Conservation (phyloP, 2,329 filamentous ascomycete species). For the Aotearoamyces nothofagi region DNA sequence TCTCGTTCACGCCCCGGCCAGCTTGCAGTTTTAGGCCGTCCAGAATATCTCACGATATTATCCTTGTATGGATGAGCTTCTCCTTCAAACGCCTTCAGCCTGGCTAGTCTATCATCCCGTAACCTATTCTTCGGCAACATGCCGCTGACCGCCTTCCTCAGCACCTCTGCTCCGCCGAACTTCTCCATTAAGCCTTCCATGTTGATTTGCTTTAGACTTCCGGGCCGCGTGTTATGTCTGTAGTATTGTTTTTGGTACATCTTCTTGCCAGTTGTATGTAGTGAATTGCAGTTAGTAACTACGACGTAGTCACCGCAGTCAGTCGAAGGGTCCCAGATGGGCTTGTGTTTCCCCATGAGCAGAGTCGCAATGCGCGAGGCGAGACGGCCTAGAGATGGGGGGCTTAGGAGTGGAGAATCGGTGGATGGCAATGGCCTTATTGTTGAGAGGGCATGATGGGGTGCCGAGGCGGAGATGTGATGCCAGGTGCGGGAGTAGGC, state of each 20-base stretch:
- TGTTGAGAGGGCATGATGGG: conserved; percentile 39
- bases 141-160: conserved; percentile 82
- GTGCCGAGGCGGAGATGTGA: conserved; percentile 57
- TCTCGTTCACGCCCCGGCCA: too few relatives aligned
- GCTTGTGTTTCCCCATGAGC: conserved; percentile 98
- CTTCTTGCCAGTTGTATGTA: conserved; percentile 86
- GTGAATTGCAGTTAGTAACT: conserved; percentile 72
- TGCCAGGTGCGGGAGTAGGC: conserved; percentile 97
- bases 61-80: conserved; percentile 77
- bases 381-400: conserved; percentile 76
- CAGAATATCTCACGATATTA: conserved; percentile 76
- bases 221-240: conserved; percentile 81
- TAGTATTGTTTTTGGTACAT: conserved; percentile 92
- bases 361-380: conserved; percentile 75
- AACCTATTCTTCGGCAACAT: conserved; percentile 97
- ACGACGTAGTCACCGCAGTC: conserved; percentile 99
- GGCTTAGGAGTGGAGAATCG: conserved; percentile 30
- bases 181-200: conserved; percentile 95
- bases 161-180: conserved; percentile 81
- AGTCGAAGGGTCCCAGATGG: conserved; percentile 90
- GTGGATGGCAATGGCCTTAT: conserved; percentile 25
- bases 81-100: conserved; percentile 95
- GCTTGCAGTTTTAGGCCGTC: too few relatives aligned
- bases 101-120: conserved; percentile 70
- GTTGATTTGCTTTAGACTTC: conserved; percentile 71